Evolutionary conservation across 345 rosid genomes (phyloP).

Genomic region (Hibiscus trionum): DNA sequence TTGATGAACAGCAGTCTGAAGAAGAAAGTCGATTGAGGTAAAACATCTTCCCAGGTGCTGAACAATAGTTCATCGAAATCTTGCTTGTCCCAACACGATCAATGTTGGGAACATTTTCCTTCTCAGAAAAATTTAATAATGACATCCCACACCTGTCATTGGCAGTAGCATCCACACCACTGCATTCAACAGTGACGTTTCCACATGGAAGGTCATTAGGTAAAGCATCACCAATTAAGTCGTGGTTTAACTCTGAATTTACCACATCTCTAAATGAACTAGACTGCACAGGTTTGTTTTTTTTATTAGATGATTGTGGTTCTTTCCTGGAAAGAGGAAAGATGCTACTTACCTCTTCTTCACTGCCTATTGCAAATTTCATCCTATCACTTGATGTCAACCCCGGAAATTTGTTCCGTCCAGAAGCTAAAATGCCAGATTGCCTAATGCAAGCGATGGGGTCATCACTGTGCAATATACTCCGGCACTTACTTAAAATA

Average conservation of each 20-base stretch:
- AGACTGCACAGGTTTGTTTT: slow-evolving; percentile 12
- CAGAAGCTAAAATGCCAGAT: slow-evolving; percentile 21
- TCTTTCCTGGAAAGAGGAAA: slow-evolving; percentile 16
- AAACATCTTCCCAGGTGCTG: slow-evolving; percentile 60
- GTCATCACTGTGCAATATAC: slow-evolving; percentile 47
- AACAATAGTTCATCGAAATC: slow-evolving; percentile 11
- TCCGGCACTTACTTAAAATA: slow-evolving; percentile 45
- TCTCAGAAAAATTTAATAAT: slow-evolving; percentile 6
- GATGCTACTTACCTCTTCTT: slow-evolving; percentile 16
- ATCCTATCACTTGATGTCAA: slow-evolving; percentile 7
- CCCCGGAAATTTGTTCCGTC: slow-evolving; percentile 20
- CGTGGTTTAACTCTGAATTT: slow-evolving; percentile 9
- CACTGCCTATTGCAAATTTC: slow-evolving; percentile 18
- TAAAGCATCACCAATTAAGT: slow-evolving; percentile 10
- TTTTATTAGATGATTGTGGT: slow-evolving; percentile 15
- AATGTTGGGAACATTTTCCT: slow-evolving; percentile 13
- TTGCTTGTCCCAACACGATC: slow-evolving; percentile 16
- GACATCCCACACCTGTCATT: slow-evolving; percentile 6
- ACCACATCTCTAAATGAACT: slow-evolving; percentile 14
- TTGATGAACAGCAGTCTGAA: slow-evolving; percentile 30
- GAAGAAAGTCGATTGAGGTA: slow-evolving; percentile 65
- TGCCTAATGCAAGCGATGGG: slow-evolving; percentile 48
- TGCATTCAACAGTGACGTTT: slow-evolving; percentile 14
- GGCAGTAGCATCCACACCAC: slow-evolving; percentile 9
- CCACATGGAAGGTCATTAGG: slow-evolving; percentile 17